A percentile compares a stretch with the other conserved stretches of the same genome.
These are phyloP conservation scores for Triticum monococcum DNA, from an alignment of 176 grass and related monocot genomes.

Conservation along the genomic window DNA sequence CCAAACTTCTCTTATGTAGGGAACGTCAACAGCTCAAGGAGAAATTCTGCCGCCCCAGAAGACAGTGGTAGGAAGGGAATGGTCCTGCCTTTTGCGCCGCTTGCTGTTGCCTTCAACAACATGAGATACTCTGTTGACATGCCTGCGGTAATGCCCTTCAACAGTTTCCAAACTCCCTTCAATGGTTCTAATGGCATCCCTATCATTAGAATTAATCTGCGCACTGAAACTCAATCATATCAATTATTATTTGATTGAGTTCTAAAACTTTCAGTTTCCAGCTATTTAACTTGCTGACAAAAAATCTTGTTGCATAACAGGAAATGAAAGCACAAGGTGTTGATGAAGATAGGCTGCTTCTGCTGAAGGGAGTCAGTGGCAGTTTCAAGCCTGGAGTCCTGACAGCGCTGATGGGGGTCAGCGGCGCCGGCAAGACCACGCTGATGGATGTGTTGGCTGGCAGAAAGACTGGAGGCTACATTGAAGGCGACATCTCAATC, in stretches of 20 bases:
- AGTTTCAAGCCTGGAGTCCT: slow-evolving; percentile 60
- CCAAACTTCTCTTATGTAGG: slow-evolving; percentile 11
- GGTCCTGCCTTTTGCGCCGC: slow-evolving; percentile 60
- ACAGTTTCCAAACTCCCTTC: background rate
- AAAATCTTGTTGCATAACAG: slow-evolving; percentile 22
- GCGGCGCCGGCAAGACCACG: slow-evolving; percentile 64
- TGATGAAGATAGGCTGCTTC: slow-evolving; percentile 49
- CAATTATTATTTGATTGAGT: background rate
- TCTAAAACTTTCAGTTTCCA: background rate
- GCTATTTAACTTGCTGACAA: background rate
- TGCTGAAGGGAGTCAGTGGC: slow-evolving; percentile 58
- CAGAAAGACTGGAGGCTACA: slow-evolving; percentile 58
- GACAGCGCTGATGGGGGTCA: slow-evolving; percentile 59
- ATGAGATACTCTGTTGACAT: slow-evolving; percentile 71
- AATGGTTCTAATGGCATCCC: too few relatives aligned
- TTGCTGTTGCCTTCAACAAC: slow-evolving; percentile 60
- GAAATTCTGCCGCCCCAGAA: slow-evolving; percentile 17
- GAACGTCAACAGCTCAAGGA: slow-evolving; percentile 8
- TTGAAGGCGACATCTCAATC: slow-evolving; percentile 61
- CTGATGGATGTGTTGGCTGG: slow-evolving; percentile 69
- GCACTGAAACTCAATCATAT: too few relatives aligned
- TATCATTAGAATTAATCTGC: too few relatives aligned
- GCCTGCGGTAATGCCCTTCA: slow-evolving; percentile 38
- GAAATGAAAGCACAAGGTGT: slow-evolving; percentile 78
- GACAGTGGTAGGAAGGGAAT: slow-evolving; percentile 45